A percentile compares a stretch with the other conserved stretches of the same genome.
phyloP scores from a whole-genome alignment of 2,329 filamentous ascomycete species.

The Botryotinia narcissicola region DNA sequence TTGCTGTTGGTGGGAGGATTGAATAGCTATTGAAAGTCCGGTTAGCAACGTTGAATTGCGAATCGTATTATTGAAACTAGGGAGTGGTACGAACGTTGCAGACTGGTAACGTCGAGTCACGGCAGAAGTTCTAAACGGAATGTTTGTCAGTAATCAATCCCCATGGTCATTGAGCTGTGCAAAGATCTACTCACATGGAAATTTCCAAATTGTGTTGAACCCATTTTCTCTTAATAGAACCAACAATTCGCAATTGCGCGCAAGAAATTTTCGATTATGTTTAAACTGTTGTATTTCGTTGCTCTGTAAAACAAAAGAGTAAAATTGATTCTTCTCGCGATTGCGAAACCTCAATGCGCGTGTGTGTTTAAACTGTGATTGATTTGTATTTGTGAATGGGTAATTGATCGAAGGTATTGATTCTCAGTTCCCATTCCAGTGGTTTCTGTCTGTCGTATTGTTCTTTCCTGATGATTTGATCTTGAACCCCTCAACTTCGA shows the following conservation, averaged over 20 bases:
- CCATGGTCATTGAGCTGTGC: slow-evolving; percentile 18
- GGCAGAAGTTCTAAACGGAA: slow-evolving; percentile 68
- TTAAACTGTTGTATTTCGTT: slow-evolving; percentile 11
- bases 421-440: background rate
- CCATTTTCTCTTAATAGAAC: slow-evolving; percentile 26
- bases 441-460: background rate
- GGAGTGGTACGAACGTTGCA: slow-evolving; percentile 68
- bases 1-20: slow-evolving; percentile 39
- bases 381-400: background rate
- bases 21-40: slow-evolving; percentile 57
- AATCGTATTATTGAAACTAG: slow-evolving; percentile 9
- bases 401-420: background rate
- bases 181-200: slow-evolving; percentile 47
- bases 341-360: slow-evolving; percentile 18
- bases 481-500: background rate
- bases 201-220: slow-evolving; percentile 51
- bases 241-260: slow-evolving; percentile 11
- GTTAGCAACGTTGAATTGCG: slow-evolving; percentile 24
- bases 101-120: slow-evolving; percentile 76
- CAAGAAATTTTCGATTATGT: slow-evolving; percentile 1
- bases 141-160: slow-evolving; percentile 21
- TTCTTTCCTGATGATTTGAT: slow-evolving; percentile 7
- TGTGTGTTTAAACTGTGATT: slow-evolving; percentile 2
- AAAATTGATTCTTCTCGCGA: slow-evolving; percentile 14
- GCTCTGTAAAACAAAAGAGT: slow-evolving; percentile 12